Percentiles rank a stretch among this genome's conserved stretches.
Evolutionary conservation across 225 moss, liverwort and hornwort species (phyloP).

Genomic region (Bryoerythrophyllum caledonicum): DNA sequence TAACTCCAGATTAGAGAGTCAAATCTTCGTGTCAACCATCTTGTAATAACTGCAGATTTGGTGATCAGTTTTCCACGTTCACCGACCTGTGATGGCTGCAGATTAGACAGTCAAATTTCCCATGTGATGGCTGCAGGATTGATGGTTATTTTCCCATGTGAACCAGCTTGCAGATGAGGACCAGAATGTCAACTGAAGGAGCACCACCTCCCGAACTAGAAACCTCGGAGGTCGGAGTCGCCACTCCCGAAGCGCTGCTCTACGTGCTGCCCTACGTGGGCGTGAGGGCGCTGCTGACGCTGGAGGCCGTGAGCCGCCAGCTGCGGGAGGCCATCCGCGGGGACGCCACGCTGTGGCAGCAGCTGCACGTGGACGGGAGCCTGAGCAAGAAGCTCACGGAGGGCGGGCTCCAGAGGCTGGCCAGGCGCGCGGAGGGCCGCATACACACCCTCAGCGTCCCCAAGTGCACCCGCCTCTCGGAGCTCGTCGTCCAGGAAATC

Average conservation of each 20-base stretch:
- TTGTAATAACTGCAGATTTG: too few relatives aligned
- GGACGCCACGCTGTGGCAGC: slow-evolving; percentile 62
- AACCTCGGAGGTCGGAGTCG: background rate
- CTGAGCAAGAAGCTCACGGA: slow-evolving; percentile 52
- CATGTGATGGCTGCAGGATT: too few relatives aligned
- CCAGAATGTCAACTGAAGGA: background rate
- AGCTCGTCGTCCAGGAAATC: slow-evolving; percentile 38
- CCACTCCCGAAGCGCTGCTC: slow-evolving; percentile 60
- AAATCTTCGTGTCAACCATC: too few relatives aligned
- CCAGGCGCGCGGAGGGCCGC: slow-evolving; percentile 51
- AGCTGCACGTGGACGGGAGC: slow-evolving; percentile 52
- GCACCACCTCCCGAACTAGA: too few relatives aligned
- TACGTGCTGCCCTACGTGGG: slow-evolving; percentile 65
- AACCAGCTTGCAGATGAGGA: background rate
- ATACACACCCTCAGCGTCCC: slow-evolving; percentile 51
- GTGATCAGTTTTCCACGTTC: too few relatives aligned
- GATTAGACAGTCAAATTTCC: too few relatives aligned
- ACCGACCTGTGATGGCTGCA: too few relatives aligned
- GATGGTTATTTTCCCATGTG: background rate
- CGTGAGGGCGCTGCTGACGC: slow-evolving; percentile 52
- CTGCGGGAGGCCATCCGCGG: slow-evolving; percentile 58
- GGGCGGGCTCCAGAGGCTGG: slow-evolving; percentile 45
- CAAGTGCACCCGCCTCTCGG: slow-evolving; percentile 42
- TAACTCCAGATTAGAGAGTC: too few relatives aligned
- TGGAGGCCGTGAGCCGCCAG: slow-evolving; percentile 56